Evolutionary conservation across 257 asterid genomes (phyloP).

Genomic region (Perilla frutescens): DNA sequence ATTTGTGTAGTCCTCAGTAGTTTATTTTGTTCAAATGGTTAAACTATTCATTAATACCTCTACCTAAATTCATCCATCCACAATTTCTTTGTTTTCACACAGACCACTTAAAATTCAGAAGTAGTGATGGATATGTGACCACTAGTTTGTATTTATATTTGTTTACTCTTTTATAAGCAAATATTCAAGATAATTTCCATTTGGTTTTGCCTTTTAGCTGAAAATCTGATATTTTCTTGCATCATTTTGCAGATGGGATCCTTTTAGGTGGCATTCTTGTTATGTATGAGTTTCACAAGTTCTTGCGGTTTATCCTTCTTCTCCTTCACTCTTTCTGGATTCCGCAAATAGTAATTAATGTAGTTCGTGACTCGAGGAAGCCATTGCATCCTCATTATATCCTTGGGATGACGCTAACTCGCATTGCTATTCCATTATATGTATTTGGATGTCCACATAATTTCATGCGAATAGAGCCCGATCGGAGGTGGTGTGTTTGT

Average conservation of each 20-base stretch:
- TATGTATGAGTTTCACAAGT: conserved; percentile 90
- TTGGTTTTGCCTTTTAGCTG: too few relatives aligned
- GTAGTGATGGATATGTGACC: too few relatives aligned
- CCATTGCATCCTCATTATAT: conserved; percentile 95
- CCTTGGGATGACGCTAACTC: conserved; percentile 84
- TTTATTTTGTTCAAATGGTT: too few relatives aligned
- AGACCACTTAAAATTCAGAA: too few relatives aligned
- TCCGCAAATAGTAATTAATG: conserved; percentile 82
- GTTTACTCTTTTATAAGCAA: too few relatives aligned
- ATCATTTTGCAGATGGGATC: conserved; percentile 79
- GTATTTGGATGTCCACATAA: conserved; percentile 91
- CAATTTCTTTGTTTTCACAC: too few relatives aligned
- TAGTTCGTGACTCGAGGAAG: conserved; percentile 87
- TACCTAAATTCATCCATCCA: too few relatives aligned
- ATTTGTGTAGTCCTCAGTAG: too few relatives aligned
- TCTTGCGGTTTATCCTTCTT: conserved; percentile 71
- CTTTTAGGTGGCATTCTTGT: conserved; percentile 87
- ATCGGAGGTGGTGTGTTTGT: conserved; percentile 72
- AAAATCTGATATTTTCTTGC: conserved; percentile 16
- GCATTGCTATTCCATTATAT: conserved; percentile 85
- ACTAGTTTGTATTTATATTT: too few relatives aligned
- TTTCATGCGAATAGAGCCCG: conserved; percentile 91
- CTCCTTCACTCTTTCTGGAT: conserved; percentile 94
- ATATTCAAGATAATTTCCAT: too few relatives aligned
- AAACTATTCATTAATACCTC: too few relatives aligned